Evolutionary conservation across 371 early-diverging fungal species (phyloP).

Genomic region (Chytridiales sp.): DNA sequence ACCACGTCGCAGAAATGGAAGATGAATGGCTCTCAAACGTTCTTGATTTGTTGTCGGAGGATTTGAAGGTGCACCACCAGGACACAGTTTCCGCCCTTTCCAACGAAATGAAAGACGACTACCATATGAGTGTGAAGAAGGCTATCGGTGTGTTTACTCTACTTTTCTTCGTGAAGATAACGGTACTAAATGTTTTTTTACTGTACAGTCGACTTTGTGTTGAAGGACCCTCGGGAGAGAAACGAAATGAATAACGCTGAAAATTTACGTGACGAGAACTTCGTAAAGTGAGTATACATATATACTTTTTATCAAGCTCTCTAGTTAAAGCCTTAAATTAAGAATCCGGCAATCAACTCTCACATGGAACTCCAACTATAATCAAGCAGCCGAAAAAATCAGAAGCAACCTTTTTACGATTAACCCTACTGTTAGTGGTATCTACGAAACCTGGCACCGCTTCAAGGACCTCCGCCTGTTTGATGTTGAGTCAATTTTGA

Average conservation of each 20-base stretch:
- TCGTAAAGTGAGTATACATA: constrained; percentile 35
- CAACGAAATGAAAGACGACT: constrained; percentile 58
- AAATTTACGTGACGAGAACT: constrained; percentile 30
- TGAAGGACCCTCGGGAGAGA: constrained; percentile 54
- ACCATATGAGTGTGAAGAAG: constrained; percentile 60
- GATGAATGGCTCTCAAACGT: constrained; percentile 55
- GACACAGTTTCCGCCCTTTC: constrained; percentile 36
- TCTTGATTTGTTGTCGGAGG: constrained; percentile 39
- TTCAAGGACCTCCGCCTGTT: constrained; percentile 43
- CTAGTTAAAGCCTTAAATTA: not conserved
- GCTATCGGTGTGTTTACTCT: constrained; percentile 49
- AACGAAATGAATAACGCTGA: constrained; percentile 25
- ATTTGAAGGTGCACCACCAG: constrained; percentile 37
- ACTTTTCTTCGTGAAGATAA: not conserved
- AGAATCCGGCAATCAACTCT: constrained; percentile 46
- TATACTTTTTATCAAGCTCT: not conserved
- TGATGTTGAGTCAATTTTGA: constrained; percentile 44
- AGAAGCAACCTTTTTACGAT: constrained; percentile 32
- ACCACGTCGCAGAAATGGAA: constrained; percentile 58
- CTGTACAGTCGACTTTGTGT: constrained; percentile 52
- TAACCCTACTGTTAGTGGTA: constrained; percentile 46
- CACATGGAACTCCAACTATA: constrained; percentile 44
- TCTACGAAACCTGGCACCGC: constrained; percentile 43
- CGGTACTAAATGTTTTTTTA: not conserved
- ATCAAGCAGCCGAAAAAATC: constrained; percentile 31